phyloP scores from a whole-genome alignment of 192 early-diverging fungal species.

The Martensiomyces pterosporus region DNA sequence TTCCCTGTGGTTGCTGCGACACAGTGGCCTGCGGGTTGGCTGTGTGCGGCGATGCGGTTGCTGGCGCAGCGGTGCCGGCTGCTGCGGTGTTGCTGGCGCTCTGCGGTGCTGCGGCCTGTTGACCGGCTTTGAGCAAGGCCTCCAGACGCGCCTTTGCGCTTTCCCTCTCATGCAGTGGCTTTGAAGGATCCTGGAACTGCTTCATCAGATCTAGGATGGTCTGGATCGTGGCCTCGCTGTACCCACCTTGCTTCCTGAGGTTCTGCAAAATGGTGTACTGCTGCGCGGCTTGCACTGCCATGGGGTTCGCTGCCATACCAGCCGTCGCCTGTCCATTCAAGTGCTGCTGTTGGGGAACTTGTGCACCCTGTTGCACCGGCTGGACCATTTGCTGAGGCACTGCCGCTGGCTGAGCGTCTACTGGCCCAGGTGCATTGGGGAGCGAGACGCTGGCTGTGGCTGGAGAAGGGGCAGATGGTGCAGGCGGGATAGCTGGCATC shows the following conservation, averaged over 20 bases:
- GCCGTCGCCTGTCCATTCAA: no score
- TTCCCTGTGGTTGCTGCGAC: neutral
- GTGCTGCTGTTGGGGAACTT: no score
- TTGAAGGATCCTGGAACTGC: constrained; percentile 8
- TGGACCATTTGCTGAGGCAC: no score
- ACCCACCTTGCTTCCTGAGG: constrained; percentile 17
- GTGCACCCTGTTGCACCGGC: no score
- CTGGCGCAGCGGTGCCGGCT: neutral
- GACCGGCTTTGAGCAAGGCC: constrained; percentile 1
- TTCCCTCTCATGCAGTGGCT: constrained; percentile 8
- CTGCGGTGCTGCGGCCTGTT: constrained; percentile 1
- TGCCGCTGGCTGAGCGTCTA: no score
- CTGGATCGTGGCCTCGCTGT: constrained; percentile 6
- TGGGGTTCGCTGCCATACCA: no score
- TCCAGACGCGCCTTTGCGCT: constrained; percentile 3
- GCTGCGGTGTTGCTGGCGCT: neutral
- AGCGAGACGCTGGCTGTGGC: neutral
- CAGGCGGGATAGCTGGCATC: constrained; percentile 3
- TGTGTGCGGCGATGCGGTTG: constrained; percentile 3
- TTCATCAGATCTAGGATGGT: neutral
- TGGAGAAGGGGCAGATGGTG: neutral
- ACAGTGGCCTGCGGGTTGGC: no score
- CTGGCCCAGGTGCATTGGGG: neutral
- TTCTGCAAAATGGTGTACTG: no score
- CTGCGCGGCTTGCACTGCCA: no score